phyloP scores from a whole-genome alignment of 2,329 filamentous ascomycete genomes.

The Aspergillus sp. region DNA sequence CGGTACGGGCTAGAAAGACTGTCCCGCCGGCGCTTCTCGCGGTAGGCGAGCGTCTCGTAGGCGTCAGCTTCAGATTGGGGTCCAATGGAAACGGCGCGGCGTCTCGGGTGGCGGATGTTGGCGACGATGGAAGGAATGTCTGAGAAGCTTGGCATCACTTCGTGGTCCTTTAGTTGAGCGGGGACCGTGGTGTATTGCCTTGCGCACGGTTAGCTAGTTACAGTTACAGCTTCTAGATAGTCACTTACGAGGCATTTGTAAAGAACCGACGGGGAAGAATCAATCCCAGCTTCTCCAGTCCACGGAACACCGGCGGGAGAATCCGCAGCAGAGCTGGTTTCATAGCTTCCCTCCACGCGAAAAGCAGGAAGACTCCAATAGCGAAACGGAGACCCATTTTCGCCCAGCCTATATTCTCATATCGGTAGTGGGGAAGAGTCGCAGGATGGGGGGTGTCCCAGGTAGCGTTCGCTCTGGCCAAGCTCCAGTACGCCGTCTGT shows the following conservation, averaged over 20 bases:
- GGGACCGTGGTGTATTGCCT: slow-evolving; percentile 80
- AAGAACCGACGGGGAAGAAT: slow-evolving; percentile 88
- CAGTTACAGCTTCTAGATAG: slow-evolving; percentile 2
- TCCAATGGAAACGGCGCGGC: slow-evolving; percentile 83
- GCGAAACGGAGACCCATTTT: slow-evolving; percentile 67
- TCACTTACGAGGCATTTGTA: slow-evolving; percentile 69
- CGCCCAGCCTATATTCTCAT: slow-evolving; percentile 65
- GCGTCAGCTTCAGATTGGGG: slow-evolving; percentile 96
- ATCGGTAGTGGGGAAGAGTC: slow-evolving; percentile 61
- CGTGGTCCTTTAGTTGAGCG: slow-evolving; percentile 71
- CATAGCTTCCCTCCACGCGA: slow-evolving; percentile 85
- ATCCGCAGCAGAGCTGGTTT: slow-evolving; percentile 77
- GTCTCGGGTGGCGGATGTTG: slow-evolving; percentile 74
- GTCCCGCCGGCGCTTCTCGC: slow-evolving; percentile 67
- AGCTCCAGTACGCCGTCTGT: slow-evolving; percentile 82
- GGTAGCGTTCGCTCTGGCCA: slow-evolving; percentile 58
- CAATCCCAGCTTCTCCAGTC: slow-evolving; percentile 76
- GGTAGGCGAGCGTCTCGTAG: slow-evolving; percentile 90
- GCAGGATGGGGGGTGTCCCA: slow-evolving; percentile 56
- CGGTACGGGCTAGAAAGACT: slow-evolving; percentile 50
- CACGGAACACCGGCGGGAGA: slow-evolving; percentile 82
- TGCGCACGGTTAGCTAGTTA: slow-evolving; percentile 22
- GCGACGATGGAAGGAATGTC: slow-evolving; percentile 81
- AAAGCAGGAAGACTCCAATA: slow-evolving; percentile 78
- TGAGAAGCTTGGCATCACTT: slow-evolving; percentile 84